Percentiles rank a stretch among this genome's conserved stretches.
These are phyloP conservation scores for Paraurostyla sp. DNA, from an alignment of 73 alveolate genomes.

Conservation along the genomic window DNA sequence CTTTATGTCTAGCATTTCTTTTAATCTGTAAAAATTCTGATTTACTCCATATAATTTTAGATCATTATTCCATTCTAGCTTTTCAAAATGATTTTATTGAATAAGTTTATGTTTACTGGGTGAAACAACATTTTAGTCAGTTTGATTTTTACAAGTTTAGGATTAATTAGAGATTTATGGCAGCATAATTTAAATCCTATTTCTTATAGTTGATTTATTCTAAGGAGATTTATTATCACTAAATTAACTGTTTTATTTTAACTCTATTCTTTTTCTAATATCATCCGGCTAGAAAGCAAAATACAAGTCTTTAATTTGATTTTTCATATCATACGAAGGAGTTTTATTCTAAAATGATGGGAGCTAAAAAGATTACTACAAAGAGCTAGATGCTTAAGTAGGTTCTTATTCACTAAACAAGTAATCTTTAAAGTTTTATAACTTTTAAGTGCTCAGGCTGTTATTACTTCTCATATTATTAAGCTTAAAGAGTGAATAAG, in stretches of 20 bases:
- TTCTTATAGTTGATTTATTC: background rate
- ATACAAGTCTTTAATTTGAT: background rate
- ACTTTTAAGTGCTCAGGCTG: background rate
- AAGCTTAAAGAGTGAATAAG: too few relatives aligned
- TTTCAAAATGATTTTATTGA: too few relatives aligned
- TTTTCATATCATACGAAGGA: background rate
- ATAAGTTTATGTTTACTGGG: too few relatives aligned
- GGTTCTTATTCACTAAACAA: background rate
- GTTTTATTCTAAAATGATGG: background rate
- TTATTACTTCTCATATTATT: background rate
- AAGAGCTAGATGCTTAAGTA: background rate
- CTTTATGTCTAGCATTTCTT: slow-evolving; percentile 17
- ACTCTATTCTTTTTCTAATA: background rate
- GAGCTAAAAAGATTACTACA: background rate
- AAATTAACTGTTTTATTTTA: background rate
- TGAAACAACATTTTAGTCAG: too few relatives aligned
- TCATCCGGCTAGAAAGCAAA: slow-evolving; percentile 41
- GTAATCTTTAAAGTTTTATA: background rate
- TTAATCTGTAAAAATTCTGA: background rate
- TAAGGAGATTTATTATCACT: background rate
- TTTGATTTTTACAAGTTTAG: too few relatives aligned
- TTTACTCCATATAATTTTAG: background rate
- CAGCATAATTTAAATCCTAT: background rate
- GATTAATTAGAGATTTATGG: too few relatives aligned
- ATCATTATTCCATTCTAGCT: too few relatives aligned